Evolutionary conservation across 345 rosid species (phyloP).

Genomic region (Leavenworthia alabamica): DNA sequence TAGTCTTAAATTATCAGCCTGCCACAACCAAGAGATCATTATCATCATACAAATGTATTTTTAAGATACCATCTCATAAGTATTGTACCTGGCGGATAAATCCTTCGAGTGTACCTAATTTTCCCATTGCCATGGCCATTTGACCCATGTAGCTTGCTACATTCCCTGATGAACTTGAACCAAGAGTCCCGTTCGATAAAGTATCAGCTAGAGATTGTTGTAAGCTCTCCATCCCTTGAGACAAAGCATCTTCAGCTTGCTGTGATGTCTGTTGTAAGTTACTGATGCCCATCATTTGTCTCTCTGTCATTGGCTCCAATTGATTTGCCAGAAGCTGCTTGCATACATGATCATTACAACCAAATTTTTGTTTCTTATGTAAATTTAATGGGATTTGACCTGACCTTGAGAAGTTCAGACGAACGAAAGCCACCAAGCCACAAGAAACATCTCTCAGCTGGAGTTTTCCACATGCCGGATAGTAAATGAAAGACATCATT

Average conservation of each 20-base stretch:
- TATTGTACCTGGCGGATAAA: constrained; percentile 81
- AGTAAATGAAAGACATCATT: constrained; percentile 93
- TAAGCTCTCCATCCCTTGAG: constrained; percentile 98
- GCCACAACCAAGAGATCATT: constrained; percentile 14
- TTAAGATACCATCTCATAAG: constrained; percentile 2
- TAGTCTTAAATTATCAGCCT: constrained; percentile 95
- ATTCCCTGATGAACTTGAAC: constrained; percentile 79
- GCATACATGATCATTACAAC: neutral
- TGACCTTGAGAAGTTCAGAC: constrained; percentile 93
- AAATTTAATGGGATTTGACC: constrained; percentile 8
- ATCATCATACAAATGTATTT: neutral
- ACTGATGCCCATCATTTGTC: constrained; percentile 65
- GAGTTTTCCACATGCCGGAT: constrained; percentile 99
- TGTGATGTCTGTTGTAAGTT: constrained; percentile 96
- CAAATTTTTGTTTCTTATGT: neutral
- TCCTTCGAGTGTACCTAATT: constrained; percentile 94
- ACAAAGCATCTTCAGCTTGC: constrained; percentile 97
- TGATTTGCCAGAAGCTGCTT: constrained; percentile 79
- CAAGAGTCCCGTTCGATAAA: constrained; percentile 76
- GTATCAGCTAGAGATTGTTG: constrained; percentile 95
- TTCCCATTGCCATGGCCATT: constrained; percentile 99
- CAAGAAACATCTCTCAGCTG: constrained; percentile 97
- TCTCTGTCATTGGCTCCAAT: constrained; percentile 95
- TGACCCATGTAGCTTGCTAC: constrained; percentile 99
- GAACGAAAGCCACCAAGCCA: constrained; percentile 99